Conservation (phyloP, 1,284 basidiomycete genomes). For the Papiliotrema terrestris region DNA sequence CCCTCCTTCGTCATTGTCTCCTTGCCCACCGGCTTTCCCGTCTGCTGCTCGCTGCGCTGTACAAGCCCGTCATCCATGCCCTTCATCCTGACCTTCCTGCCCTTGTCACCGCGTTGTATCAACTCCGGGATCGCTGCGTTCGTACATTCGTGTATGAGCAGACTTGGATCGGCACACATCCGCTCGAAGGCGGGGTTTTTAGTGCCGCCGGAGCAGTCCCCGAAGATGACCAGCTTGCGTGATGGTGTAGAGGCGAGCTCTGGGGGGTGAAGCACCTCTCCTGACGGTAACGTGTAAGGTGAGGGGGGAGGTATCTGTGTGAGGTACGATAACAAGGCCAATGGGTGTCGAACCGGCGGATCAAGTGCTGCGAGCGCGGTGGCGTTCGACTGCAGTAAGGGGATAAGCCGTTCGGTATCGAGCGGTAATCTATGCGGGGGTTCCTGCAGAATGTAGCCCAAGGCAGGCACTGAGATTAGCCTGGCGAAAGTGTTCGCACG, state of each 20-base stretch:
- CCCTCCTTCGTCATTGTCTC: slow-evolving; percentile 30
- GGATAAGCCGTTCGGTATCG: slow-evolving; percentile 40
- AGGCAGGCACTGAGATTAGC: slow-evolving; percentile 63
- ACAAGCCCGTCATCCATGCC: slow-evolving; percentile 44
- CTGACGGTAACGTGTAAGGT: slow-evolving; percentile 69
- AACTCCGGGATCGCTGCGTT: slow-evolving; percentile 67
- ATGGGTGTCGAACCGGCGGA: slow-evolving; percentile 61
- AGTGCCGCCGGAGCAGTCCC: slow-evolving; percentile 45
- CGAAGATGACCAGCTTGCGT: slow-evolving; percentile 53
- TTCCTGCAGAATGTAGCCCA: slow-evolving; percentile 78
- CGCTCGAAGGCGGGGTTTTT: slow-evolving; percentile 32
- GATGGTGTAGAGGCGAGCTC: slow-evolving; percentile 30
- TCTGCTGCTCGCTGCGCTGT: slow-evolving; percentile 28
- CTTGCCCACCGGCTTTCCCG: slow-evolving; percentile 15
- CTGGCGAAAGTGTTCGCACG: not conserved
- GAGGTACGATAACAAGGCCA: slow-evolving; percentile 65
- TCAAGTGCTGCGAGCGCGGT: slow-evolving; percentile 55
- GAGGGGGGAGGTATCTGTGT: slow-evolving; percentile 57
- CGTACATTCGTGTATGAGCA: slow-evolving; percentile 70
- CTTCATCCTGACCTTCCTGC: slow-evolving; percentile 28
- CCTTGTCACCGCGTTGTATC: slow-evolving; percentile 43
- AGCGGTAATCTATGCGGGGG: slow-evolving; percentile 48
- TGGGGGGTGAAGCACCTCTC: slow-evolving; percentile 72
- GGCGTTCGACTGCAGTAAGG: slow-evolving; percentile 50
- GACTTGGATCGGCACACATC: slow-evolving; percentile 37